phyloP scores from a whole-genome alignment of 2,329 filamentous ascomycete species.

The Lecanicillium sp. region DNA sequence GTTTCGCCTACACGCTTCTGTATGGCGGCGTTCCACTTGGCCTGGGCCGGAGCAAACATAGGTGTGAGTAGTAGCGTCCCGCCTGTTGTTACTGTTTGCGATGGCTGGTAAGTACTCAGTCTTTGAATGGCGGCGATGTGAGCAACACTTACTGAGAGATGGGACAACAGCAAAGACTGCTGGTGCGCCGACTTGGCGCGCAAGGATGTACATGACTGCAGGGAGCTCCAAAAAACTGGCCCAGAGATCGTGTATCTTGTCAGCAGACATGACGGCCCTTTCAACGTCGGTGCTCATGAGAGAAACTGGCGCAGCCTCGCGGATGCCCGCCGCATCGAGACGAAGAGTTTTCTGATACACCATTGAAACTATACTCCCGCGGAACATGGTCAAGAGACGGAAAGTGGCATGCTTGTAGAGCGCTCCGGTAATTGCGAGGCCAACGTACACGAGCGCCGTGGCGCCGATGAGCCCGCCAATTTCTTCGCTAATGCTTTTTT shows the following conservation, averaged over 20 bases:
- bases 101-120: slow-evolving; percentile 3
- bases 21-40: slow-evolving; percentile 28
- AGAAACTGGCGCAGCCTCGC: slow-evolving; percentile 30
- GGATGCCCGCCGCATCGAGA: slow-evolving; percentile 18
- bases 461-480: slow-evolving; percentile 31
- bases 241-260: slow-evolving; percentile 26
- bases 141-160: neutral
- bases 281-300: slow-evolving; percentile 39
- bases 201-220: slow-evolving; percentile 25
- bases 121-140: too few relatives aligned
- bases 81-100: too few relatives aligned
- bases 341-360: slow-evolving; percentile 39
- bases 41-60: slow-evolving; percentile 20
- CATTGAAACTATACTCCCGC: slow-evolving; percentile 30
- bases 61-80: too few relatives aligned
- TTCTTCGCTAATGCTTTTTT: slow-evolving; percentile 16
- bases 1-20: slow-evolving; percentile 30
- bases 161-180: slow-evolving; percentile 19
- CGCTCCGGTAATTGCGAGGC: slow-evolving; percentile 26
- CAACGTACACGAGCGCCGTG: slow-evolving; percentile 30
- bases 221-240: slow-evolving; percentile 26
- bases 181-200: slow-evolving; percentile 22
- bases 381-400: slow-evolving; percentile 27
- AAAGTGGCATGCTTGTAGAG: slow-evolving; percentile 26
- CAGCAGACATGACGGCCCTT: slow-evolving; percentile 16